Percentiles rank a stretch among this genome's conserved stretches.
Conservation (phyloP, 2,329 filamentous ascomycete genomes). For the Ophiocordyceps camponoti-floridani region DNA sequence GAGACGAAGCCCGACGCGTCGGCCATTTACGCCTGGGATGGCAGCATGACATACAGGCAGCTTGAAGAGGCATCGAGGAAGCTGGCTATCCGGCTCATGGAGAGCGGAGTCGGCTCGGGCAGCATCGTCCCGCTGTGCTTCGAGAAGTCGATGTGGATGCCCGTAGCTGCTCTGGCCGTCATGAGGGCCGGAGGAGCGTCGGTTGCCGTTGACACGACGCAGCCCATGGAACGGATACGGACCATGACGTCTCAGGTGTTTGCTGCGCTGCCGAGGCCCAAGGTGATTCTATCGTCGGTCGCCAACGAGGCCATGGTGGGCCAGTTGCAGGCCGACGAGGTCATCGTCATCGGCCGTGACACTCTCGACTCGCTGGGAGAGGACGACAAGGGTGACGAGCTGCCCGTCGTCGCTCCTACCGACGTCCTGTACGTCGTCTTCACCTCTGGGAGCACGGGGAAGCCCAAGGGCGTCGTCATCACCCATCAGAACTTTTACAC, state of each 20-base stretch:
- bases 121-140: conserved; percentile 1
- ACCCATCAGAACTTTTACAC: conserved; percentile 5
- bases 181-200: conserved; percentile 5
- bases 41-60: conserved; percentile 20
- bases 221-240: conserved; percentile 3
- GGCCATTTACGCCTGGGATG: conserved; percentile 22
- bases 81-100: conserved; percentile 3
- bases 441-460: conserved; percentile 10
- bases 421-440: conserved; percentile 8
- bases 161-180: conserved; percentile 5
- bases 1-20: conserved; percentile 4
- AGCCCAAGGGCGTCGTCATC: conserved; percentile 8
- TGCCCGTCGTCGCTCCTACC: conserved; percentile 1
- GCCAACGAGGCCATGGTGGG: conserved; percentile 1
- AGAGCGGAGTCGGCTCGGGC: conserved; percentile 5
- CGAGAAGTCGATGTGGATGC: conserved; percentile 3
- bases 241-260: conserved; percentile 5
- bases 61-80: conserved; percentile 5
- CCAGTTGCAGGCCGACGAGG: conserved; percentile 1
- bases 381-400: background rate
- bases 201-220: conserved; percentile 3
- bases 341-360: background rate
- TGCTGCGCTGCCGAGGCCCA: background rate
- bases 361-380: too few relatives aligned
- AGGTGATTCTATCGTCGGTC: conserved; percentile 4